These are phyloP conservation scores for Arachis monticola DNA, from an alignment of 331 rosid genomes.

Conservation along the genomic window DNA sequence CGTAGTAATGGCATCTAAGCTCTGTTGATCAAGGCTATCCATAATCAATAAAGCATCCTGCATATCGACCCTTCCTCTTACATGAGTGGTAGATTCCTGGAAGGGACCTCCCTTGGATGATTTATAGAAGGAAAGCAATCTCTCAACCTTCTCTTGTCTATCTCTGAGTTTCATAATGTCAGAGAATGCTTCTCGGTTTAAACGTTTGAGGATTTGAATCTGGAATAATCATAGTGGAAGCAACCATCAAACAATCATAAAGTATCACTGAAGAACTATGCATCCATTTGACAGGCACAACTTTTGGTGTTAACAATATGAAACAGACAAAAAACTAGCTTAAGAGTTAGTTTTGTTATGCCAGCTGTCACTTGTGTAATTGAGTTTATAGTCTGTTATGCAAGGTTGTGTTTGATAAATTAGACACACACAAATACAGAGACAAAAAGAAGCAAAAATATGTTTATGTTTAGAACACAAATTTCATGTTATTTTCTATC, in stretches of 20 bases:
- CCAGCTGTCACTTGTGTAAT: too few species aligned
- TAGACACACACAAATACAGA: too few species aligned
- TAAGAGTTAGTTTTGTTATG: too few species aligned
- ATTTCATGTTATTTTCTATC: too few species aligned
- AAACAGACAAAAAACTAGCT: too few species aligned
- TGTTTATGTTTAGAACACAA: too few species aligned
- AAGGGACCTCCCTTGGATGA: conserved; percentile 74
- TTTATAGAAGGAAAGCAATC: conserved; percentile 66
- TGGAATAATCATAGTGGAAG: conserved; percentile 45
- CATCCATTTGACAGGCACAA: background rate
- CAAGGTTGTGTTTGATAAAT: too few species aligned
- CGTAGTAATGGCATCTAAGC: conserved; percentile 43
- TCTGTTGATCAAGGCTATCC: conserved; percentile 51
- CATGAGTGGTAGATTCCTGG: conserved; percentile 61
- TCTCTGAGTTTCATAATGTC: conserved; percentile 89
- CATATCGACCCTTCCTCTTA: conserved; percentile 76
- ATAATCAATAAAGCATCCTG: conserved; percentile 62
- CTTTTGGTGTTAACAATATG: background rate
- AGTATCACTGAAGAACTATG: background rate
- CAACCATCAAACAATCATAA: conserved; percentile 19
- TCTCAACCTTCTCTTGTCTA: conserved; percentile 89
- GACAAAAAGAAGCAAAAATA: too few species aligned
- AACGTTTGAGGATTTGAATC: conserved; percentile 85
- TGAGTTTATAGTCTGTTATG: too few species aligned
- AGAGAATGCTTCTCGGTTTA: conserved; percentile 87